phyloP scores from a whole-genome alignment of 75 land plant genomes.

The Adiantum capillusveneris region DNA sequence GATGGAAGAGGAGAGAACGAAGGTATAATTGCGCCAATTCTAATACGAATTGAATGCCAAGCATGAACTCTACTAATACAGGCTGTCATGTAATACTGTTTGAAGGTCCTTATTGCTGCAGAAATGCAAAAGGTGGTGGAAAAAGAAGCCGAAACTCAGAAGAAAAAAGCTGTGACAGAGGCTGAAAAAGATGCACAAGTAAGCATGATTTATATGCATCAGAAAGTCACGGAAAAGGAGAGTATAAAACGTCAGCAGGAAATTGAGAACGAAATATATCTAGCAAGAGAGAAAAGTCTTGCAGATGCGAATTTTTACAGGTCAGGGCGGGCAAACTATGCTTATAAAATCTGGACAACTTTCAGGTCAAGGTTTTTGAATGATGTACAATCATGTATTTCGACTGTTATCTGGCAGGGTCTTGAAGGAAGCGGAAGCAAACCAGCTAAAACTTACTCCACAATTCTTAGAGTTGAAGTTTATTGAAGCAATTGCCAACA shows the following conservation, averaged over 20 bases:
- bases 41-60: no score
- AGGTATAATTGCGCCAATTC: conserved; percentile 27
- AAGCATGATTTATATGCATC: conserved; percentile 85
- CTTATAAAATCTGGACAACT: no score
- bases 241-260: conserved; percentile 60
- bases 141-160: conserved; percentile 91
- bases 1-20: conserved; percentile 98
- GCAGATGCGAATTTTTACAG: conserved; percentile 79
- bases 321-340: conserved; percentile 18
- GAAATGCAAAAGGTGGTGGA: conserved; percentile 91
- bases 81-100: no score
- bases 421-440: conserved; percentile 93
- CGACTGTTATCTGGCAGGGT: conserved; percentile 31
- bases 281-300: conserved; percentile 70
- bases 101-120: conserved; percentile 75
- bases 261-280: conserved; percentile 78
- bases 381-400: no score
- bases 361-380: no score
- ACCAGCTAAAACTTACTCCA: conserved; percentile 77
- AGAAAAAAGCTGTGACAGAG: conserved; percentile 84
- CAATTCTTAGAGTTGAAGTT: conserved; percentile 79
- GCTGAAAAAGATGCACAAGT: conserved; percentile 94
- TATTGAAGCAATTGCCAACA: conserved; percentile 87
- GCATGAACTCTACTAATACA: no score
- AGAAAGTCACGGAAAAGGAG: conserved; percentile 85